Evolutionary conservation across 2,329 filamentous ascomycete genomes (phyloP).

Genomic region (Aspergillus awamori): DNA sequence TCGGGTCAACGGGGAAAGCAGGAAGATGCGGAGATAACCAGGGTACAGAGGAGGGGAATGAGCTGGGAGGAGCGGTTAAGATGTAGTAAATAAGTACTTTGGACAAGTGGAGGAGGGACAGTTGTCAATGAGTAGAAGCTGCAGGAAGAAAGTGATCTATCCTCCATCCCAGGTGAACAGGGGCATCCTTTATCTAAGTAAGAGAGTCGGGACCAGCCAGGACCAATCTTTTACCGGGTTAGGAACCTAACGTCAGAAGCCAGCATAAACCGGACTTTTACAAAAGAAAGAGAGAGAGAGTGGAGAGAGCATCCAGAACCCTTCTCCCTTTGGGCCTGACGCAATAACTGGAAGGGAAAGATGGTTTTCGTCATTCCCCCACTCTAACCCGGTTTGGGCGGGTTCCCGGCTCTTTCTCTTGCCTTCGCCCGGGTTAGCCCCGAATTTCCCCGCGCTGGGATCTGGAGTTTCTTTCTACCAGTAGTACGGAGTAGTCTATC

Average conservation of each 20-base stretch:
- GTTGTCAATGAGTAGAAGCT: slow-evolving; percentile 5
- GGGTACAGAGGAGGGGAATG: not conserved
- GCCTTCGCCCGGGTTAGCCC: slow-evolving; percentile 17
- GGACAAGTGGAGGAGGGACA: not conserved
- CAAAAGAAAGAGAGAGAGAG: not conserved
- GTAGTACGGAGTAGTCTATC: no score
- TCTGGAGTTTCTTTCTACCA: no score
- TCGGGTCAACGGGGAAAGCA: slow-evolving; percentile 36
- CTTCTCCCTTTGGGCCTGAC: slow-evolving; percentile 13
- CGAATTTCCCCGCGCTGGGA: slow-evolving; percentile 24
- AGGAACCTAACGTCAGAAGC: slow-evolving; percentile 14
- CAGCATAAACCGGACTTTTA: no score
- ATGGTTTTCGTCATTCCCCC: slow-evolving; percentile 25
- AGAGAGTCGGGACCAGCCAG: slow-evolving; percentile 1
- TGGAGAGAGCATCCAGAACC: slow-evolving; percentile 6
- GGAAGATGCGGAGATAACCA: slow-evolving; percentile 15
- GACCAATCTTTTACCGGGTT: slow-evolving; percentile 22
- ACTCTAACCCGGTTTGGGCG: slow-evolving; percentile 21
- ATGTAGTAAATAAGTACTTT: slow-evolving; percentile 7
- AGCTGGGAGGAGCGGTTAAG: not conserved
- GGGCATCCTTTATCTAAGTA: slow-evolving; percentile 13
- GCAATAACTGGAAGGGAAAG: slow-evolving; percentile 16
- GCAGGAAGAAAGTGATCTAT: slow-evolving; percentile 13
- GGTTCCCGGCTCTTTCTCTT: slow-evolving; percentile 23
- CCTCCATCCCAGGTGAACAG: not conserved